Conservation (phyloP, 805 yeast species). For the Candida cerambycidarum region DNA sequence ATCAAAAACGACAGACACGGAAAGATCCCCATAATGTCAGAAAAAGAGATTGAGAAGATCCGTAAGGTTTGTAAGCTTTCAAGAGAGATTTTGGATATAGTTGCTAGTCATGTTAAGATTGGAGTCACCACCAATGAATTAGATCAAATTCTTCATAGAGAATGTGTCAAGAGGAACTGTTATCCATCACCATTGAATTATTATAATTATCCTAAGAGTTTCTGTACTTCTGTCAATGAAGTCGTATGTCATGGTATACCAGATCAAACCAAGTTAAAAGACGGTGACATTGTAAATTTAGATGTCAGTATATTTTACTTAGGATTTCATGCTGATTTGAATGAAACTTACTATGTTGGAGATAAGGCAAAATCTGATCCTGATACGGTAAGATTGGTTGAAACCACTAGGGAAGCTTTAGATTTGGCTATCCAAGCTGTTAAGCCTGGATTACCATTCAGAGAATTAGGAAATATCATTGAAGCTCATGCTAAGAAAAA, state of each 20-base stretch:
- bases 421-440: constrained; percentile 80
- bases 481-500: constrained; percentile 81
- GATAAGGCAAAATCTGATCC: constrained; percentile 78
- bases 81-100: constrained; percentile 85
- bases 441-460: constrained; percentile 88
- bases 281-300: constrained; percentile 91
- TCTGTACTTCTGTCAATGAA: constrained; percentile 94
- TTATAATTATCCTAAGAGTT: constrained; percentile 87
- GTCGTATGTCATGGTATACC: constrained; percentile 97
- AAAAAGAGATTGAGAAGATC: constrained; percentile 71
- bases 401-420: constrained; percentile 79
- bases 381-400: constrained; percentile 85
- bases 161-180: constrained; percentile 81
- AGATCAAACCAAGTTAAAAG: constrained; percentile 79
- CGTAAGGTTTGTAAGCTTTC: constrained; percentile 74
- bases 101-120: constrained; percentile 79
- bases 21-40: constrained; percentile 60
- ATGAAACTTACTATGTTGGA: constrained; percentile 96
- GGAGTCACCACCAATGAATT: constrained; percentile 94
- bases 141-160: constrained; percentile 83
- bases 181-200: constrained; percentile 96
- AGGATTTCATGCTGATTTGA: constrained; percentile 92
- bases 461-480: constrained; percentile 83
- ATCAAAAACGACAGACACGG: constrained; percentile 67
- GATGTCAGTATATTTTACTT: constrained; percentile 83